Base-by-base conservation (phyloP, 2,329 filamentous ascomycete species). In the Mariannaea sp. region DNA sequence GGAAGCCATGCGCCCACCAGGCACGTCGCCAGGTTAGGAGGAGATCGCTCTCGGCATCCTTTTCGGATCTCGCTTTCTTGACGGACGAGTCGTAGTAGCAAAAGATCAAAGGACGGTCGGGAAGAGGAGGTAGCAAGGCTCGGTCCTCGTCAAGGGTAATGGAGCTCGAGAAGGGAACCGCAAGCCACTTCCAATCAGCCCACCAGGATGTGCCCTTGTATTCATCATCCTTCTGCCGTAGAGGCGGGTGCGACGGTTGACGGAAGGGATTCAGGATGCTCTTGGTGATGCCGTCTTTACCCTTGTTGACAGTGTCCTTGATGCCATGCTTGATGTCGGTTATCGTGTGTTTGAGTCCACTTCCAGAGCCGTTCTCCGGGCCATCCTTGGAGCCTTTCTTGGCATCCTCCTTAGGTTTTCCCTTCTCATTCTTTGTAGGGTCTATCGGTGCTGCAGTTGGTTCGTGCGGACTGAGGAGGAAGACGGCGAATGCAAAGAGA, bases 1-100 rank as follows among this genome's bases (percentile, higher is more conserved):
- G 85, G 74, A 97, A 97, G 9, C 93, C 94, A 65, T 95, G 86
- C 0, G 92, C 91, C 90, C 91, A 97, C 92, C 93, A 97, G 3
- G 93, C 92, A 39, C 91, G 83, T 55, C 92, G 83, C 94, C 94
- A 97, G 47, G 89, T 88, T 52, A 96, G 76, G 42, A 97, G 79
- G 54, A 97, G 75, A 53, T 87, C 82, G 66, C 87, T 87, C 69
- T 97, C 90, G 4, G 90, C 89, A 55, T 88, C 82, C 62, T 83
- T 83, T 44, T 83, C 80, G 14, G 81, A 81, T 42, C 81, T 78
- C 26, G 88, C 81, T 70, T 87, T 87, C 56, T 80, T 74, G 14
- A 78, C 70, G 4, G 82, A 84, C 9, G 83, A 77, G 66, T 96
- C 91, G 70, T 96, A 96, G 72, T 93, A 97, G 59, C 92, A 96